Percentiles rank a stretch among this genome's conserved stretches.
Evolutionary conservation across 345 rosid species (phyloP).

Genomic region (Dipteronia sinensis): DNA sequence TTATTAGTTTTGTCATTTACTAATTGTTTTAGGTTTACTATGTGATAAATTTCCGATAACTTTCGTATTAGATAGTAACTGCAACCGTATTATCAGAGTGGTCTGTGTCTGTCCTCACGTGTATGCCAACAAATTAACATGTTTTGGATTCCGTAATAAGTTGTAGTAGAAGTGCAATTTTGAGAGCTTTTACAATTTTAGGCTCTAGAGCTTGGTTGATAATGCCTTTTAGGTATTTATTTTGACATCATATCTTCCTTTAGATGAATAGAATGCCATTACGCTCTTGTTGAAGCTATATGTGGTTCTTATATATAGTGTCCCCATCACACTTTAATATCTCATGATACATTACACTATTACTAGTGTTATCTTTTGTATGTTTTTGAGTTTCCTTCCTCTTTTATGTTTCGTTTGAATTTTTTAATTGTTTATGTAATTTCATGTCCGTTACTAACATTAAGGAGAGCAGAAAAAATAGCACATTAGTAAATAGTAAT

Average conservation of each 20-base stretch:
- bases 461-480: no score
- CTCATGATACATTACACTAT: neutral
- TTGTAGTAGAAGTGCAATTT: neutral
- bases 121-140: neutral
- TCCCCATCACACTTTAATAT: no score
- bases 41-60: neutral
- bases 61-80: neutral
- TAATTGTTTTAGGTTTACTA: no score
- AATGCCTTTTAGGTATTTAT: neutral
- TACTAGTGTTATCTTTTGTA: neutral
- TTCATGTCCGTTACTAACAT: no score
- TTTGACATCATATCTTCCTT: neutral
- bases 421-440: neutral
- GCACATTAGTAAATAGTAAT: no score
- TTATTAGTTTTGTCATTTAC: neutral
- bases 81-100: neutral
- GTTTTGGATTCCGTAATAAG: neutral
- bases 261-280: neutral
- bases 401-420: neutral
- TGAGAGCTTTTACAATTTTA: neutral
- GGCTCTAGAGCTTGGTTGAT: neutral
- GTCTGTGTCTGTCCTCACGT: neutral
- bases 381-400: neutral
- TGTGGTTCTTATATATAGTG: neutral
- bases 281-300: neutral